Evolutionary conservation across 2,329 filamentous ascomycete species (phyloP).

Genomic region (Penicillium sp.): DNA sequence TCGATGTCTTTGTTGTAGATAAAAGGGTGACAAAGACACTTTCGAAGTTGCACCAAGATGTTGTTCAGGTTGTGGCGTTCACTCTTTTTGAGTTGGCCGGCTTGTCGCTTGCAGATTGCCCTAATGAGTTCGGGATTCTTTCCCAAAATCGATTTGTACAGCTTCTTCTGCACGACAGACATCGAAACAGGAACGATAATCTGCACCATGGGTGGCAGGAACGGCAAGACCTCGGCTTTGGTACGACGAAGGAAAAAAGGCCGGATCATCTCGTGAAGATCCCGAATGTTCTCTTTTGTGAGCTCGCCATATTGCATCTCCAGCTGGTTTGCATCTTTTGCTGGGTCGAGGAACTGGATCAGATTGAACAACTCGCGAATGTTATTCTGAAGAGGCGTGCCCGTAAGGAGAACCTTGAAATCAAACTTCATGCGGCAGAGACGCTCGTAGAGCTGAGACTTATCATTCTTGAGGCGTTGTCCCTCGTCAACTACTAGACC

Average conservation of each 20-base stretch:
- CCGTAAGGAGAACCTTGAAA: slow-evolving; percentile 79
- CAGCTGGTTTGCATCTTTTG: slow-evolving; percentile 65
- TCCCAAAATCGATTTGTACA: slow-evolving; percentile 89
- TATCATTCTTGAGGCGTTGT: slow-evolving; percentile 91
- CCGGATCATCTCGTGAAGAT: slow-evolving; percentile 79
- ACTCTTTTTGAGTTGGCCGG: slow-evolving; percentile 59
- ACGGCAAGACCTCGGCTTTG: slow-evolving; percentile 85
- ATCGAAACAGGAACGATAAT: slow-evolving; percentile 96
- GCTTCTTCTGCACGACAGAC: slow-evolving; percentile 86
- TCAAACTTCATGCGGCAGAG: slow-evolving; percentile 71
- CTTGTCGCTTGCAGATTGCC: slow-evolving; percentile 70
- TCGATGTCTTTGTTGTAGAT: slow-evolving; percentile 89
- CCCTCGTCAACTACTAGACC: slow-evolving; percentile 92
- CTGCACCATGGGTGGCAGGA: slow-evolving; percentile 88
- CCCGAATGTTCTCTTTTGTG: slow-evolving; percentile 74
- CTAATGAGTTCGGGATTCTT: slow-evolving; percentile 88
- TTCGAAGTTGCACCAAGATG: slow-evolving; percentile 90
- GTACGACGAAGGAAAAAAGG: slow-evolving; percentile 72
- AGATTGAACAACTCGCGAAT: slow-evolving; percentile 92
- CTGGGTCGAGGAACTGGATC: slow-evolving; percentile 84
- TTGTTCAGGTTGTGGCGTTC: slow-evolving; percentile 86
- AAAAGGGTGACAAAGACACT: slow-evolving; percentile 93
- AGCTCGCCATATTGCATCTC: slow-evolving; percentile 75
- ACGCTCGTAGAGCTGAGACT: slow-evolving; percentile 73
- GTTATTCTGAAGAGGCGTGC: slow-evolving; percentile 82